phyloP scores from a whole-genome alignment of 1,284 basidiomycete species.

The Ganoderma sinense region DNA sequence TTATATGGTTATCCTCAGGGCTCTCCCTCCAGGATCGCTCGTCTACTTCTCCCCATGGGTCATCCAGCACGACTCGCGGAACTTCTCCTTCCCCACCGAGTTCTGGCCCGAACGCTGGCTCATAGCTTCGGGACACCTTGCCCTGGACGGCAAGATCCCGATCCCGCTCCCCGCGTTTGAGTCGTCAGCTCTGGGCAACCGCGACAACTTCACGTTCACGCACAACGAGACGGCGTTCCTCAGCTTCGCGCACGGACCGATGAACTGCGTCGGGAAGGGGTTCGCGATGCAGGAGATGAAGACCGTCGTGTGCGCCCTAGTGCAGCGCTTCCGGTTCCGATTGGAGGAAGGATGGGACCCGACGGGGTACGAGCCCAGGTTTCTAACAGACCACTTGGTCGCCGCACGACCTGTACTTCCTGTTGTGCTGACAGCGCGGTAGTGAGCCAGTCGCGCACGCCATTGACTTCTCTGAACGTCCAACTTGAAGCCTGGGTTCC shows the following conservation, averaged over 20 bases:
- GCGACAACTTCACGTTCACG: conserved; percentile 17
- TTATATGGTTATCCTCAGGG: conserved; percentile 17
- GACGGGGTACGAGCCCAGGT: neutral
- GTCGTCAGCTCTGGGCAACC: neutral
- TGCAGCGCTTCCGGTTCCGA: conserved; percentile 37
- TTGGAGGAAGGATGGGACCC: conserved; percentile 28
- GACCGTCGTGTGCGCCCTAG: conserved; percentile 33
- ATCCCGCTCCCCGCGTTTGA: neutral
- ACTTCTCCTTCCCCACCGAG: conserved; percentile 39
- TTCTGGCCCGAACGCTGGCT: conserved; percentile 45
- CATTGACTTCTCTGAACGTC: neutral
- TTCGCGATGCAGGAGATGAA: conserved; percentile 39
- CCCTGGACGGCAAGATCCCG: neutral
- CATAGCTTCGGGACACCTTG: conserved; percentile 13
- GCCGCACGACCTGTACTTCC: conserved; percentile 1
- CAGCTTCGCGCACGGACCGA: conserved; percentile 40
- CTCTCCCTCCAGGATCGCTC: conserved; percentile 38
- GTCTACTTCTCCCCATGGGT: conserved; percentile 35
- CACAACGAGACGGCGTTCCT: conserved; percentile 38
- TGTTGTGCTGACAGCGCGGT: neutral
- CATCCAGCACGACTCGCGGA: conserved; percentile 41
- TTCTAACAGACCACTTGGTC: neutral
- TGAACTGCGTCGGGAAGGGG: conserved; percentile 42
- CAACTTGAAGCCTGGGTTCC: neutral
- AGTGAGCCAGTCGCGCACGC: neutral